Percentiles rank a stretch among this genome's conserved stretches.
These are phyloP conservation scores for Paspalum vaginatum DNA, from an alignment of 176 grass and related monocot species.

Conservation along the genomic window DNA sequence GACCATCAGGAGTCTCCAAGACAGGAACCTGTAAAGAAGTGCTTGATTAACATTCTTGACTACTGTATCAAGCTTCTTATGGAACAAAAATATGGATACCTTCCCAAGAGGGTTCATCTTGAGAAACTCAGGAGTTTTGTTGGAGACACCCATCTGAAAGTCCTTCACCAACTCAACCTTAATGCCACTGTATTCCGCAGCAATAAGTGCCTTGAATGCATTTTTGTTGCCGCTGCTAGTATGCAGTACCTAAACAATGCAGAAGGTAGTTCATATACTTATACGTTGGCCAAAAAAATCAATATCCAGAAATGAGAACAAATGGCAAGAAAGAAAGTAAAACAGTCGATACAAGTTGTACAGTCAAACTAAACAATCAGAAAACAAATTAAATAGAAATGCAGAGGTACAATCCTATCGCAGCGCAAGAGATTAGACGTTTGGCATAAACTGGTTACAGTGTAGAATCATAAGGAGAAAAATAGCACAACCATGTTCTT, in stretches of 20 bases:
- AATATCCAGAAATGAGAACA: background rate
- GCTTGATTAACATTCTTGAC: background rate
- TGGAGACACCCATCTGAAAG: constrained; percentile 87
- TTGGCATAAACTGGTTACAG: background rate
- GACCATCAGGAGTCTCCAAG: constrained; percentile 77
- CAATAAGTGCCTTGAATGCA: constrained; percentile 76
- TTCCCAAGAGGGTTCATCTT: constrained; percentile 90
- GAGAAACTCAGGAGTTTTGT: constrained; percentile 75
- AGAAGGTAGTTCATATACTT: background rate
- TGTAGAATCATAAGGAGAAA: background rate
- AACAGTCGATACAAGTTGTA: background rate
- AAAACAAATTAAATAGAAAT: background rate
- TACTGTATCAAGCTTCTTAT: background rate
- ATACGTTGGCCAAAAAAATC: background rate
- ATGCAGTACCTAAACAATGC: constrained; percentile 56
- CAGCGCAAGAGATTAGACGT: background rate
- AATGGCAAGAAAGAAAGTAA: background rate
- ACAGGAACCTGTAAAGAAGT: constrained; percentile 58
- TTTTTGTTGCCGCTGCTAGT: constrained; percentile 63
- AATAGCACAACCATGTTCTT: background rate
- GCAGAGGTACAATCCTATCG: background rate
- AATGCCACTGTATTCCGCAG: constrained; percentile 63
- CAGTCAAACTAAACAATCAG: background rate
- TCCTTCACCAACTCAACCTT: constrained; percentile 68
- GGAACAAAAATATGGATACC: constrained; percentile 32